Percentiles rank a stretch among this genome's conserved stretches.
Conservation (phyloP, 2,329 filamentous ascomycete genomes). For the Aspergillus sp. region DNA sequence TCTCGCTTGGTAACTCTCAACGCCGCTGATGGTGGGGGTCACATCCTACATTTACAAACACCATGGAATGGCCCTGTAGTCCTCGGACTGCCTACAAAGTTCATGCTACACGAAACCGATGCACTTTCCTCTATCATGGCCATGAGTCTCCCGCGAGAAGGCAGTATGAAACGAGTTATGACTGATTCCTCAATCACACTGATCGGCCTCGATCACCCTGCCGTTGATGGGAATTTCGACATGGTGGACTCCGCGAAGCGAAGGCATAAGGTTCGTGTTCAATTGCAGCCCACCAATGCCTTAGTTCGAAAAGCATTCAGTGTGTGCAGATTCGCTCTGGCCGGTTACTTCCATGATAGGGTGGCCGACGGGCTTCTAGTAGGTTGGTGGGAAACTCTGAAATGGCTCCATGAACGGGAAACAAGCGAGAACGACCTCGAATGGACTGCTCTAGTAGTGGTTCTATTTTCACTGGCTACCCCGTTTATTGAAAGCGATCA, state of each 20-base stretch:
- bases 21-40: constrained; percentile 61
- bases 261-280: constrained; percentile 66
- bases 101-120: constrained; percentile 61
- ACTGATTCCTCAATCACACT: constrained; percentile 44
- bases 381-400: constrained; percentile 72
- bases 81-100: constrained; percentile 58
- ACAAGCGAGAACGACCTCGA: constrained; percentile 56
- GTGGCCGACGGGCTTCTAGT: constrained; percentile 62
- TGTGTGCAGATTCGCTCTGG: constrained; percentile 64
- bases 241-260: constrained; percentile 62
- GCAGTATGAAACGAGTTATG: constrained; percentile 46
- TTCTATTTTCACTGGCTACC: constrained; percentile 65
- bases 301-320: constrained; percentile 62
- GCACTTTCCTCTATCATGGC: constrained; percentile 59
- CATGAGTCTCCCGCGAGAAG: constrained; percentile 53
- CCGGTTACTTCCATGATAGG: constrained; percentile 47
- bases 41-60: constrained; percentile 70
- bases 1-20: constrained; percentile 70
- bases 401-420: constrained; percentile 61
- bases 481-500: constrained; percentile 51
- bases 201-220: constrained; percentile 58
- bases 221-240: constrained; percentile 63
- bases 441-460: constrained; percentile 67
- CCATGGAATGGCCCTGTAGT: constrained; percentile 73
- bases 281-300: constrained; percentile 64